Base-by-base conservation (phyloP, 331 rosid genomes). In the Prunus yedoensis region DNA sequence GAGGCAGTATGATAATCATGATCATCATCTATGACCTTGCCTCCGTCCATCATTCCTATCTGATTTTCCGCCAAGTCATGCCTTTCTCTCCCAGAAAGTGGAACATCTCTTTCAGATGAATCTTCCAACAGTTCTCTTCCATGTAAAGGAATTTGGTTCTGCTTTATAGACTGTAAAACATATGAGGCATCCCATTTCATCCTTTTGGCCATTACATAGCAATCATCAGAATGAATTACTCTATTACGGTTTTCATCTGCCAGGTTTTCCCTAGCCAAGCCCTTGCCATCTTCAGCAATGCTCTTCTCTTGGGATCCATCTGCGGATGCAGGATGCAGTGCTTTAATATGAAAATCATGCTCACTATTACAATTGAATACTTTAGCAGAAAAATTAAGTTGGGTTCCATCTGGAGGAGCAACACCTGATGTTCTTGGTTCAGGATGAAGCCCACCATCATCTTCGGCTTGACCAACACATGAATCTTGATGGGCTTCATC, bases 201-300 rank as follows among this genome's bases (percentile, higher is more conserved):
- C 85, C 69, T 86, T 78, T 90, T 87, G 8, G 57, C 67, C 74
- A 47, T 83, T 23, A 61, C 57, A 59, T 49, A 66, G 64, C 50
- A 75, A 64, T 75, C 83, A 74, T 69, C 84, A 77, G 65, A 68
- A 72, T 80, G 86, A 70, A 68, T 59, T 54, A 23, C 10, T 51
- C 38, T 58, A 66, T 66, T 62, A 61, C 47, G 77, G 70, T 80
- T 80, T 76, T 67, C 89, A 66, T 63, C 38, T 16, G 43, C 78
- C 74, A 59, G 70, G 78, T 57, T 66, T 70, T 79, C 79, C 54
- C 79, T 45, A 21, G 76, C 68, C 14, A 32, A 32, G 47, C 21
- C 68, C 15, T 74, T 65, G 74, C 62, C 71, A 69, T 81, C 82
- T 30, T 74, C 66, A 80, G 72, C 71, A 58, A 78, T 81, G 81